Evolutionary conservation across 2,329 filamentous ascomycete species (phyloP).

Genomic region (Fusarium anthophilum): DNA sequence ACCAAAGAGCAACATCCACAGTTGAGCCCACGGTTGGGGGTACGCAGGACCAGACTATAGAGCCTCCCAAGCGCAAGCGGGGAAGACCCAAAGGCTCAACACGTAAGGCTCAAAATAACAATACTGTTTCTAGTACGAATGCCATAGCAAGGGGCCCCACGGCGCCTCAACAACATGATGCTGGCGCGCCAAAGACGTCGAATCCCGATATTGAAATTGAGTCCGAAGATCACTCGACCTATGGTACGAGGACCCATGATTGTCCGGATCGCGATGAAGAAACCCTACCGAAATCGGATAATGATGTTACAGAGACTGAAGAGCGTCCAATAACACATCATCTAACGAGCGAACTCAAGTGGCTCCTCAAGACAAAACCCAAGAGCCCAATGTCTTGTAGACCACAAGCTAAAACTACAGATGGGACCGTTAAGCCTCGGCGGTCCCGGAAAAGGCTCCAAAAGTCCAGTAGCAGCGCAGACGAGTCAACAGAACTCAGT

Average conservation of each 20-base stretch:
- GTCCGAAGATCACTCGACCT: background rate
- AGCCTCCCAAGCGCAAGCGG: conserved; percentile 29
- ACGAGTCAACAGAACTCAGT: background rate
- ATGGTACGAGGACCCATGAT: background rate
- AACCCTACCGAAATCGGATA: background rate
- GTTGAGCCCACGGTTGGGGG: background rate
- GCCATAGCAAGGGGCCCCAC: background rate
- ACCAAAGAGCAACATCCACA: background rate
- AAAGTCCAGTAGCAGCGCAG: background rate
- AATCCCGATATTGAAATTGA: background rate
- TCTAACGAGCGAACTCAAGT: conserved; percentile 21
- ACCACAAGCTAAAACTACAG: background rate
- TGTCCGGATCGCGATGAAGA: background rate
- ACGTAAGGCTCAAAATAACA: background rate
- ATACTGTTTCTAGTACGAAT: background rate
- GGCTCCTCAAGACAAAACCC: conserved; percentile 23
- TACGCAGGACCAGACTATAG: background rate
- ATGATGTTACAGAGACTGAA: background rate
- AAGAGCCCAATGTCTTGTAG: background rate
- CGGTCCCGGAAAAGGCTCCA: background rate
- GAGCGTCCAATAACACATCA: background rate
- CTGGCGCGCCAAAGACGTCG: conserved; percentile 15
- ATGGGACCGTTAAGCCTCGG: background rate
- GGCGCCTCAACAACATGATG: background rate
- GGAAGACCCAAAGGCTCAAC: conserved; percentile 34